Base-by-base conservation (phyloP, 768 basidiomycete genomes). In the Tephrocybe sp. region DNA sequence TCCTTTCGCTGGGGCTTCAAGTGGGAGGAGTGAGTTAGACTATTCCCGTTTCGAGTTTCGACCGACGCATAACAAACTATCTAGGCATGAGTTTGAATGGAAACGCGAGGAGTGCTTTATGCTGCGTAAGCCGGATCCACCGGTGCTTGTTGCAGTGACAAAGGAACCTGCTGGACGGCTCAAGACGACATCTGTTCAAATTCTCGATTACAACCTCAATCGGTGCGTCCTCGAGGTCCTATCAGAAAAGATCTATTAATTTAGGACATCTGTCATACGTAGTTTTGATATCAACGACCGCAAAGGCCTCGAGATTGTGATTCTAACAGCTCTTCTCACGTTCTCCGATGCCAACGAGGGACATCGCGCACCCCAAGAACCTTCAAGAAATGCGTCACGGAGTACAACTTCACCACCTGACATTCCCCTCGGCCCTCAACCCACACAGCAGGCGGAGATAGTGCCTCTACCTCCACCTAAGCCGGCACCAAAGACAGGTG, bases 61-160 rank as follows among this genome's bases (percentile, higher is more conserved):
- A 1, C 26, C 31, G n/a, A 46, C 26, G 26, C 9, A 26, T 19
- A 31, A 30, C 14, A 9, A 16, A 48, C 36, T 16, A 49, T 50
- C n/a, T 10, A 92, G 90, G 33, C 85, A 92, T 54, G 82, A 86
- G 38, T 91, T 89, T 55, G 90, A 92, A 61, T 93, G 91, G 90
- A 87, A 82, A 61, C 78, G 86, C 39, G 89, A 91, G 62, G 85
- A 87, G 57, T 92, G 89, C 67, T 92, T 77, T 66, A 80, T 92
- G 66, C 65, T 92, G 38, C 81, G 90, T 17, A 92, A 92, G 62
- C 91, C 90, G 8, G 91, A 93, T 57, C 91, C 91, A 5, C 87
- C 91, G 4, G 89, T 93, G 1, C 78, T 92, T 9, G 85, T 93
- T 11, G 89, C 89, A 0, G 75, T 91, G 23, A 90, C 88, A 2